Percentiles rank a stretch among this genome's conserved stretches.
Conservation (phyloP, 441 rosid species). For the Gossypium laxum region DNA sequence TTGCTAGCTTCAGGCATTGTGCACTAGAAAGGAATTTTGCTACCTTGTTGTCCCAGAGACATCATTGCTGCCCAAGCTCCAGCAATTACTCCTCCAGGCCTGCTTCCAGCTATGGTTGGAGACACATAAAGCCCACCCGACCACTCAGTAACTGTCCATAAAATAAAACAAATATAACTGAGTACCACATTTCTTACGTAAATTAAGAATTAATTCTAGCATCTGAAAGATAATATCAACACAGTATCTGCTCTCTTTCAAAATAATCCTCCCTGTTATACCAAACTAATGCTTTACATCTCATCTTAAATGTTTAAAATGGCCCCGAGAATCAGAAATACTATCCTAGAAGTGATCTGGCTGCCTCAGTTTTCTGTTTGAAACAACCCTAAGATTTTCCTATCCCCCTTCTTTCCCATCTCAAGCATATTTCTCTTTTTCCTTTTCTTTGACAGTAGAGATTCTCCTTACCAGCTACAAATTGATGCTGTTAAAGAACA, state of each 20-base stretch:
- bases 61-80: slow-evolving; percentile 97
- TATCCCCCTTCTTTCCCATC: neutral
- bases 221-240: neutral
- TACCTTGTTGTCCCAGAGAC: slow-evolving; percentile 82
- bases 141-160: slow-evolving; percentile 78
- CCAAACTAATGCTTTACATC: neutral
- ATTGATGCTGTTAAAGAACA: slow-evolving; percentile 69
- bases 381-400: neutral
- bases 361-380: neutral
- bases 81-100: slow-evolving; percentile 81
- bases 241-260: neutral
- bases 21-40: slow-evolving; percentile 4
- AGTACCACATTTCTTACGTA: neutral
- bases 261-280: neutral
- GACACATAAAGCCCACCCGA: slow-evolving; percentile 86
- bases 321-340: neutral
- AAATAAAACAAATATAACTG: slow-evolving; percentile 2
- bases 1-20: slow-evolving; percentile 12
- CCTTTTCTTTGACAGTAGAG: slow-evolving; percentile 3
- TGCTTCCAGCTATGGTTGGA: slow-evolving; percentile 89
- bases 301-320: neutral
- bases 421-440: neutral
- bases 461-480: slow-evolving; percentile 74
- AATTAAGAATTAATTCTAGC: neutral
- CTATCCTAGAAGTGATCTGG: neutral